Evolutionary conservation across 768 basidiomycete species (phyloP), one percentile per base, ranked within the genome.

Genomic region (Lentinula sp.): DNA sequence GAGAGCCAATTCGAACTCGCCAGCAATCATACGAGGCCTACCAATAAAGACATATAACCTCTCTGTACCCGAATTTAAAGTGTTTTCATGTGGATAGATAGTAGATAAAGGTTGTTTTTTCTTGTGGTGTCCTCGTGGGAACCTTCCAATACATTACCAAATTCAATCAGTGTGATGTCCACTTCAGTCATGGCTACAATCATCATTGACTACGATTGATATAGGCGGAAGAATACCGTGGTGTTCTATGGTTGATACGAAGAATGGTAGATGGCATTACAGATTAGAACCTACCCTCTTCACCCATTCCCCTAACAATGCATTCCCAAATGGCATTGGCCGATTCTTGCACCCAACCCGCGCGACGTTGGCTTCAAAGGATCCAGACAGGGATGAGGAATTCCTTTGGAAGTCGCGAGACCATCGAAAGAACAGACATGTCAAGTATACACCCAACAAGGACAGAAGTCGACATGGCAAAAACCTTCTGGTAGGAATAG

Each of bases 351-450:
- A 56, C 18, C 55, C 55, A 16, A 56, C 55, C 23, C 55, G 41
- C 8, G 37, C 20, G 5, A 41, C 39, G 15, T 41, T 56, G 23
- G 37, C 53, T 41, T n/a, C 15, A 43, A 56, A 56, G 41, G 41
- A 56, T 51, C 39, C 37, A 37, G 32, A 45, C 16, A 46, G 35
- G 45, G 28, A 37, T 20, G 56, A 53, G 43, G 43, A 67, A 13
- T 49, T 75, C 12, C 42, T 60, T 10, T 79, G 79, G 78, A 75
- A 72, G n/a, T 77, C 79, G 0, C 69, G 80, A 32, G 70, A 73
- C 49, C 75, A 78, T 54, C 64, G 77, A 20, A 77, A 75, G 56
- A 67, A 73, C 33, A 69, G 77, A n/a, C 70, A 76, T 59, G 48
- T 70, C 1, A 51, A 61, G 39, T 48, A 57, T 3, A 66, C 70